Evolutionary conservation across 2,329 filamentous ascomycete species (phyloP).

Genomic region (Aotearoamyces nothofagi): DNA sequence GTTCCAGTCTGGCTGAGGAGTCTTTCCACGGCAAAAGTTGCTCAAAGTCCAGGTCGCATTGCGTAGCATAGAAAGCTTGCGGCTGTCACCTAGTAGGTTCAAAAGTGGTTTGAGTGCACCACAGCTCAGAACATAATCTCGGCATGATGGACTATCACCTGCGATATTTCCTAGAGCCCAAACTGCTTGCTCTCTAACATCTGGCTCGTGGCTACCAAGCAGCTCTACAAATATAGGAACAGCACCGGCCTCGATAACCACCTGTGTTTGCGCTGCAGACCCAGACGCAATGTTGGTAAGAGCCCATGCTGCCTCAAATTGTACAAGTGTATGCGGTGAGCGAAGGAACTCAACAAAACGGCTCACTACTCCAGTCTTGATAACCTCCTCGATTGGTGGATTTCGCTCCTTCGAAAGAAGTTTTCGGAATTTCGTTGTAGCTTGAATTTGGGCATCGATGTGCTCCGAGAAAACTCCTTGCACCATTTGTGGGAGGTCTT

Average conservation of each 20-base stretch:
- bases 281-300: conserved; percentile 98
- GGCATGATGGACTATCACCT: conserved; percentile 92
- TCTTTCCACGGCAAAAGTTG: conserved; percentile 99
- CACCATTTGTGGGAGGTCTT: conserved; percentile 97
- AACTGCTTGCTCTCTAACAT: conserved; percentile 95
- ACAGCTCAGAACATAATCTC: conserved; percentile 87
- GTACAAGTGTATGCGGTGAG: conserved; percentile 92
- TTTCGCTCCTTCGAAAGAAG: conserved; percentile 97
- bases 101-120: conserved; percentile 86
- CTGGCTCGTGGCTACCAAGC: conserved; percentile 85
- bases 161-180: conserved; percentile 99
- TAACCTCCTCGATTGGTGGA: conserved; percentile 96
- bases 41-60: conserved; percentile 98
- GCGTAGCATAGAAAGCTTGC: conserved; percentile 96
- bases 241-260: conserved; percentile 94
- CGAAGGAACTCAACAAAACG: conserved; percentile 97
- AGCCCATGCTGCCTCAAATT: conserved; percentile 98
- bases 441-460: conserved; percentile 93
- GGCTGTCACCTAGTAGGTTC: conserved; percentile 83
- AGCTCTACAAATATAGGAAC: conserved; percentile 98
- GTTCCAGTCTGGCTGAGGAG: conserved; percentile 93
- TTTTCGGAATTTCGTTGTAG: conserved; percentile 97
- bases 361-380: conserved; percentile 95
- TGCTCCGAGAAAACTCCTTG: conserved; percentile 96
- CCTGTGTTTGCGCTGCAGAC: conserved; percentile 92